A percentile compares a stretch with the other conserved stretches of the same genome.
Conservation (phyloP, 2,329 filamentous ascomycete genomes). For the Capronia epimyces region DNA sequence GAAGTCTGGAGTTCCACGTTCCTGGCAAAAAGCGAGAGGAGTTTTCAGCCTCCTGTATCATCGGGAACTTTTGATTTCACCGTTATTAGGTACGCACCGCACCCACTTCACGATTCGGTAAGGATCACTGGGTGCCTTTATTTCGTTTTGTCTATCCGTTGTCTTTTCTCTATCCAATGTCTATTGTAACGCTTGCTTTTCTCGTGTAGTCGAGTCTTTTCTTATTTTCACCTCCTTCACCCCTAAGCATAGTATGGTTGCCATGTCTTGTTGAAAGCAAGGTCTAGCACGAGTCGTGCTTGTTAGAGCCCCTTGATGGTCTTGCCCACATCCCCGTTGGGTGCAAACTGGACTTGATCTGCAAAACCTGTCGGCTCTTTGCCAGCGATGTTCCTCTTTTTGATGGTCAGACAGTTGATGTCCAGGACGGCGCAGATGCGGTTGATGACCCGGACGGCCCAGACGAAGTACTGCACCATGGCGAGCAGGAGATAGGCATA, state of each 20-base stretch:
- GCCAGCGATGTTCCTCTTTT: slow-evolving; percentile 23
- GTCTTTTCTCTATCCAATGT: too few species aligned
- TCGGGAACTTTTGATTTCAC: too few species aligned
- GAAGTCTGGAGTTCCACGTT: too few species aligned
- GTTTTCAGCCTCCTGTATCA: too few species aligned
- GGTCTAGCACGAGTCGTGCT: neutral
- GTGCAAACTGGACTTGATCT: neutral
- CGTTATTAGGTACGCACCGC: too few species aligned
- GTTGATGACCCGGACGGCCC: slow-evolving; percentile 85
- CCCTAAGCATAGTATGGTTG: neutral
- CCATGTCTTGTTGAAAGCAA: slow-evolving; percentile 2
- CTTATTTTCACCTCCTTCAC: too few species aligned
- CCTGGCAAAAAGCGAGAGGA: too few species aligned
- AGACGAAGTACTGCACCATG: slow-evolving; percentile 79
- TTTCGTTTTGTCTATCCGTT: neutral
- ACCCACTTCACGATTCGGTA: too few species aligned
- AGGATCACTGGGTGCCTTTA: neutral
- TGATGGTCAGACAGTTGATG: slow-evolving; percentile 90
- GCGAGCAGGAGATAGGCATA: slow-evolving; percentile 79
- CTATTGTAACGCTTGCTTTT: neutral
- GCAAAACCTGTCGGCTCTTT: slow-evolving; percentile 1
- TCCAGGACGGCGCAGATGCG: slow-evolving; percentile 87
- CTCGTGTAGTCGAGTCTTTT: neutral
- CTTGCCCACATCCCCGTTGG: slow-evolving; percentile 13
- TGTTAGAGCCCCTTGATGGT: slow-evolving; percentile 18